Evolutionary conservation across 2,329 filamentous ascomycete genomes (phyloP).

Genomic region (Aspergillus sp.): DNA sequence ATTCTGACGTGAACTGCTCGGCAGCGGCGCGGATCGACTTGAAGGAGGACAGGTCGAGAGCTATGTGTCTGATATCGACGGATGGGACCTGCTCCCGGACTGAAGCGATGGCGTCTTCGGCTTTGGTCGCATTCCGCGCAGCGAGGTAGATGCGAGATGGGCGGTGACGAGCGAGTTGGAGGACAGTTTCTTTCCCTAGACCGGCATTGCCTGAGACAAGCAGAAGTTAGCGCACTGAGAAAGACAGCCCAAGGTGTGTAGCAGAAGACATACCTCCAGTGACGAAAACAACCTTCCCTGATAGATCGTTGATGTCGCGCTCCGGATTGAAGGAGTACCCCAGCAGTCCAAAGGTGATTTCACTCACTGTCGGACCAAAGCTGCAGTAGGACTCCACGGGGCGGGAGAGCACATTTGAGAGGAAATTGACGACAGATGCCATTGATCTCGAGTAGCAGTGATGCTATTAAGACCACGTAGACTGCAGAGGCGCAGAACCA

Average conservation of each 20-base stretch:
- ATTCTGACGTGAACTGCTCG: slow-evolving; percentile 40
- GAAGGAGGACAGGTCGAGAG: slow-evolving; percentile 55
- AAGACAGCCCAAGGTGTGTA: background rate
- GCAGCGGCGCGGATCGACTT: slow-evolving; percentile 51
- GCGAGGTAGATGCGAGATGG: slow-evolving; percentile 58
- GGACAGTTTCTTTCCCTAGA: slow-evolving; percentile 50
- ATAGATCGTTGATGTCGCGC: slow-evolving; percentile 48
- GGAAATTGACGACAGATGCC: slow-evolving; percentile 18
- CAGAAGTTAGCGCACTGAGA: background rate
- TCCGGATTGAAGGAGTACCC: slow-evolving; percentile 45
- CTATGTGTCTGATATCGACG: slow-evolving; percentile 47
- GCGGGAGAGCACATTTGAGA: slow-evolving; percentile 27
- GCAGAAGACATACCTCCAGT: slow-evolving; percentile 49
- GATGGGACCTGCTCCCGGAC: slow-evolving; percentile 37
- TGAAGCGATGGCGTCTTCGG: slow-evolving; percentile 48
- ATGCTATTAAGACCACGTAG: background rate
- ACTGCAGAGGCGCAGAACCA: background rate
- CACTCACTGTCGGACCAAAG: slow-evolving; percentile 38
- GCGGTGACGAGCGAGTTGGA: slow-evolving; percentile 52
- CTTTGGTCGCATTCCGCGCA: slow-evolving; percentile 49
- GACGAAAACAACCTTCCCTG: slow-evolving; percentile 53
- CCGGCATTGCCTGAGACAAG: slow-evolving; percentile 44
- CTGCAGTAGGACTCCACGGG: slow-evolving; percentile 34
- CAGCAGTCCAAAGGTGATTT: slow-evolving; percentile 36
- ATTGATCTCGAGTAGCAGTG: slow-evolving; percentile 12